A percentile compares a stretch with the other conserved stretches of the same genome.
Evolutionary conservation across 192 early-diverging fungal species (phyloP).

Genomic region (Martensiomyces pterosporus): DNA sequence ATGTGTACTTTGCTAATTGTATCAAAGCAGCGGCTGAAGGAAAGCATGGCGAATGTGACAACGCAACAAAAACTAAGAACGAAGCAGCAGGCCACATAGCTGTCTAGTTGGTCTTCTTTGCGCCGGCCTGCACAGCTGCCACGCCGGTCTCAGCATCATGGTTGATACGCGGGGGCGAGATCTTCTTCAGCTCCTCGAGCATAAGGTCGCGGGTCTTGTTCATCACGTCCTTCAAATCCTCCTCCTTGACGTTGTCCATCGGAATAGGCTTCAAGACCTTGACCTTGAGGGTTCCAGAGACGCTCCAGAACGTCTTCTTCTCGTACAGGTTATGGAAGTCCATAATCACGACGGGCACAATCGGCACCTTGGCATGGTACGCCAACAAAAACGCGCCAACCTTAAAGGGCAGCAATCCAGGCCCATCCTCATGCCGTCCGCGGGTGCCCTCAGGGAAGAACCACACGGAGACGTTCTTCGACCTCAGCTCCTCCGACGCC

Average conservation of each 20-base stretch:
- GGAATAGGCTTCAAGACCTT: slow-evolving; percentile 44
- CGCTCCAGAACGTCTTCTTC: slow-evolving; percentile 36
- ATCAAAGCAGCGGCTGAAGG: no score
- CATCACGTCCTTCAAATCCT: slow-evolving; percentile 41
- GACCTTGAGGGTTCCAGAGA: slow-evolving; percentile 34
- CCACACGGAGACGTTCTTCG: slow-evolving; percentile 75
- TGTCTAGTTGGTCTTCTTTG: no score
- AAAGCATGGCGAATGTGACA: no score
- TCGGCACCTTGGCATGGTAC: slow-evolving; percentile 80
- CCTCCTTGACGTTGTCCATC: slow-evolving; percentile 37
- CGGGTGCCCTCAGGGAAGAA: slow-evolving; percentile 96
- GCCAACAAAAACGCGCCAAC: slow-evolving; percentile 94
- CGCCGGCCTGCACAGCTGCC: no score
- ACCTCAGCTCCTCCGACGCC: slow-evolving; percentile 70
- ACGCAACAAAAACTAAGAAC: no score
- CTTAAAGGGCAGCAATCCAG: slow-evolving; percentile 83
- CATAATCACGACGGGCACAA: slow-evolving; percentile 82
- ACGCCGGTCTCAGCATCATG: no score
- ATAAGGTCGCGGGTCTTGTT: slow-evolving; percentile 44
- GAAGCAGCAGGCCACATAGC: slow-evolving; percentile 4
- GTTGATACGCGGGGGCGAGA: slow-evolving; percentile 40
- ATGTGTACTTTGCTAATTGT: no score
- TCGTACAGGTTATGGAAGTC: slow-evolving; percentile 57
- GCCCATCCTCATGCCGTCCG: slow-evolving; percentile 57
- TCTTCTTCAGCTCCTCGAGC: slow-evolving; percentile 33